Evolutionary conservation across 116 monocot species (phyloP).

Genomic region (Posidonia oceanica): DNA sequence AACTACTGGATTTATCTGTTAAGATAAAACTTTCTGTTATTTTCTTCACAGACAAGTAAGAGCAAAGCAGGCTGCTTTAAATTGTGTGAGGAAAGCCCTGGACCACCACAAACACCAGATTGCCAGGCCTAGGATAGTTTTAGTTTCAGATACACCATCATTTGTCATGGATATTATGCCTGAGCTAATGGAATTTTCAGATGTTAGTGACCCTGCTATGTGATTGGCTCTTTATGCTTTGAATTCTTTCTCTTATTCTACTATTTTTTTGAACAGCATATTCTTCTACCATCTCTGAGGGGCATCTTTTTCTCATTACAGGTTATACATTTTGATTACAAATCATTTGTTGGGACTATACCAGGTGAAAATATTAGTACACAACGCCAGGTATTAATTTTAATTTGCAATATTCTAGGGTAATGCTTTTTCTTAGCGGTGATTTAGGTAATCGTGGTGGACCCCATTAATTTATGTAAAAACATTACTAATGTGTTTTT

Average conservation of each 20-base stretch:
- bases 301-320: conserved; percentile 12
- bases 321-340: conserved; percentile 84
- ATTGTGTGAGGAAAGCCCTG: conserved; percentile 54
- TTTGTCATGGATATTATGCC: conserved; percentile 55
- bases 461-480: no score
- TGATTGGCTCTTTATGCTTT: background rate
- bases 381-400: conserved; percentile 34
- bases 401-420: no score
- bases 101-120: conserved; percentile 11
- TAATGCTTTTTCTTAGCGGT: no score
- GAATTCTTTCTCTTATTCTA: background rate
- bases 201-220: conserved; percentile 29
- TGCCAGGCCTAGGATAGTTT: conserved; percentile 37
- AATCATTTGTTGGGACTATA: conserved; percentile 29
- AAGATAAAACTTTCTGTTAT: background rate
- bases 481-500: no score
- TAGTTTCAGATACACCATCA: conserved; percentile 88
- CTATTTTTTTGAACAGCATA: background rate
- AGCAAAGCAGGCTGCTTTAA: conserved; percentile 61
- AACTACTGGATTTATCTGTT: no score
- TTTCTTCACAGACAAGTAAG: conserved; percentile 46
- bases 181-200: conserved; percentile 40
- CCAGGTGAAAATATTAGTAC: conserved; percentile 25
- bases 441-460: no score
- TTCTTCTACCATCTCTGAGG: background rate